phyloP scores from a whole-genome alignment of 257 asterid genomes.

The Datura wrightii region DNA sequence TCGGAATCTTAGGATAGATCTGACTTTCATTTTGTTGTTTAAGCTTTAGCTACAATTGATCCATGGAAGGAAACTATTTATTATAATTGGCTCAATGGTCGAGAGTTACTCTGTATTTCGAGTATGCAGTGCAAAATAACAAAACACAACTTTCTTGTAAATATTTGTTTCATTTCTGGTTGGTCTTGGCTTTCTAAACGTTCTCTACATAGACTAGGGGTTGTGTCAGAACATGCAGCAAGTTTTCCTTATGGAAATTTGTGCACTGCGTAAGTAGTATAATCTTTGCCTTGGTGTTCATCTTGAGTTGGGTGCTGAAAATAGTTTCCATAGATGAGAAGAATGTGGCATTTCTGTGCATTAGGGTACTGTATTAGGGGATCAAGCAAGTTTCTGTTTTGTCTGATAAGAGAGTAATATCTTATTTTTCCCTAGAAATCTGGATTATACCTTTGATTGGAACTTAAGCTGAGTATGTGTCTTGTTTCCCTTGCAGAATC shows the following conservation, averaged over 20 bases:
- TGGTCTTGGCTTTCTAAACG: not conserved
- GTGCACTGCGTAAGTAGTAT: not conserved
- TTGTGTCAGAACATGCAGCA: not conserved
- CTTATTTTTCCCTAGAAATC: not conserved
- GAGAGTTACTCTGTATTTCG: not conserved
- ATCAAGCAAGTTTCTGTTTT: not conserved
- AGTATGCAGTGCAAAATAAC: not conserved
- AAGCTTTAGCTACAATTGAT: not conserved
- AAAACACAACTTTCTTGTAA: slow-evolving; percentile 7
- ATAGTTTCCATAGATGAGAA: slow-evolving; percentile 11
- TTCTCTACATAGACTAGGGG: not conserved
- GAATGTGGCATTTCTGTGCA: slow-evolving; percentile 24
- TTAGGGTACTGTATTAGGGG: not conserved
- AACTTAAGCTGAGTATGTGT: slow-evolving; percentile 12
- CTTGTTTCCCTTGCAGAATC: slow-evolving; percentile 65
- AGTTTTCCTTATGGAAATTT: slow-evolving; percentile 8
- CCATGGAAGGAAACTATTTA: not conserved
- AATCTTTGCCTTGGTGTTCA: slow-evolving; percentile 15
- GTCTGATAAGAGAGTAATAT: not conserved
- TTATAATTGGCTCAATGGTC: not conserved
- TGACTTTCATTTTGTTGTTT: not conserved
- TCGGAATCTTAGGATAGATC: too few species aligned
- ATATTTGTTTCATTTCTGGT: not conserved
- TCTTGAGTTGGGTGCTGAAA: not conserved
- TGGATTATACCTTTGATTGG: slow-evolving; percentile 26